A percentile compares a stretch with the other conserved stretches of the same genome.
Conservation (phyloP, 495 filamentous ascomycete species). For the Parathielavia hyrcaniae region DNA sequence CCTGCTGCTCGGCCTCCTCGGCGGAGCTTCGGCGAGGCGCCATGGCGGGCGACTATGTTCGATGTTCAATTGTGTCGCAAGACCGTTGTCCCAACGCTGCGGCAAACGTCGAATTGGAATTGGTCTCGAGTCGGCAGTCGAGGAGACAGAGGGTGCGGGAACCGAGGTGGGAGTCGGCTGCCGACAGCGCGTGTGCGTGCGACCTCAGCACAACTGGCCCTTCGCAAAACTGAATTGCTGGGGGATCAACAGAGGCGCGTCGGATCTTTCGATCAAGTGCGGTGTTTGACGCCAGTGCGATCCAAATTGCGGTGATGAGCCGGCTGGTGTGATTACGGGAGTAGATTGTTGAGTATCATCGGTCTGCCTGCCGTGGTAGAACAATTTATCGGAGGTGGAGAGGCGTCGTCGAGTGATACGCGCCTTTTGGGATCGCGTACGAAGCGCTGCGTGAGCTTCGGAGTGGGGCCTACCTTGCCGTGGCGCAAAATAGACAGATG, state of each 20-base stretch:
- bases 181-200: slow-evolving; percentile 11
- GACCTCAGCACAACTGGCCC: slow-evolving; percentile 5
- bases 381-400: slow-evolving; percentile 8
- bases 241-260: neutral
- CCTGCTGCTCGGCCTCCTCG: slow-evolving; percentile 30
- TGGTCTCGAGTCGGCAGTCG: slow-evolving; percentile 1
- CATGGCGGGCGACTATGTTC: slow-evolving; percentile 25
- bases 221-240: neutral
- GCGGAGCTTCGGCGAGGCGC: slow-evolving; percentile 34
- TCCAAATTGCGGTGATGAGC: neutral
- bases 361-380: neutral
- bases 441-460: no score
- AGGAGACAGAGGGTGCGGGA: neutral
- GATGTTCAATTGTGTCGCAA: slow-evolving; percentile 1
- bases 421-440: slow-evolving; percentile 4
- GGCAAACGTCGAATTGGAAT: slow-evolving; percentile 4
- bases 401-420: slow-evolving; percentile 1
- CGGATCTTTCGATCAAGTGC: neutral
- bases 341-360: slow-evolving; percentile 3
- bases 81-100: neutral
- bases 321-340: neutral
- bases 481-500: neutral
- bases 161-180: neutral
- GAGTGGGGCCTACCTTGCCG: slow-evolving; percentile 1
- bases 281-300: neutral